Base-by-base conservation (phyloP, 768 basidiomycete species). In the Nidula microcarpa region DNA sequence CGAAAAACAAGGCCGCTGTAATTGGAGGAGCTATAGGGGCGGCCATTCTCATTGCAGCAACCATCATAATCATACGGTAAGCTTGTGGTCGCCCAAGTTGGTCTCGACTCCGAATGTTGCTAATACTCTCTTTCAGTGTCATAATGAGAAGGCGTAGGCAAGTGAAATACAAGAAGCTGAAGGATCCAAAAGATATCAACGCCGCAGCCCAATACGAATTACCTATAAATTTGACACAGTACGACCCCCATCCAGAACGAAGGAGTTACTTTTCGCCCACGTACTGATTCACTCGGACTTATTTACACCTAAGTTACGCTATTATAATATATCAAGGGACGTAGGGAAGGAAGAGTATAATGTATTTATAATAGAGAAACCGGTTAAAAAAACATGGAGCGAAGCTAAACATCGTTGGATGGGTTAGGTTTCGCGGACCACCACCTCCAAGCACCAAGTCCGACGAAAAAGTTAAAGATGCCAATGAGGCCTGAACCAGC, bases 401-500 rank as follows among this genome's bases (percentile, higher is more conserved):
- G 23, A 23, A 11, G 7, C 34, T 33, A 45, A 11, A 52, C 43
- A 46, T 52, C 35, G 54, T 55, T 35, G 14, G 33, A 43, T 16
- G 50, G 55, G 5, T 53, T 46, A 30, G 65, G 59, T 34, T 54
- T 66, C 17, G 65, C 61, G 54, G 68, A 70, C 77, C 83, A 84
- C 85, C 80, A 86, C 17, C 72, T 76, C 80, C 82, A 87, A 14
- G 82, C 77, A 3, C 81, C 78, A 10, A 89, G 63, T 16, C 89
- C 84, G n/a, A 91, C 62, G 45, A 86, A 54, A 61, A 87, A 82
- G 64, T 91, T 92, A 60, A 85, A 82, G 33, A 89, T 56, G 0
- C 91, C 91, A 53, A 91, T 64, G n/a, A 74, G 62, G 1, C 79
- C 74, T 16, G 87, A 86, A 18, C 93, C 93, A 18, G 87, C 87